phyloP scores from a whole-genome alignment of 2,329 filamentous ascomycete species.

The Dothistroma septosporum region DNA sequence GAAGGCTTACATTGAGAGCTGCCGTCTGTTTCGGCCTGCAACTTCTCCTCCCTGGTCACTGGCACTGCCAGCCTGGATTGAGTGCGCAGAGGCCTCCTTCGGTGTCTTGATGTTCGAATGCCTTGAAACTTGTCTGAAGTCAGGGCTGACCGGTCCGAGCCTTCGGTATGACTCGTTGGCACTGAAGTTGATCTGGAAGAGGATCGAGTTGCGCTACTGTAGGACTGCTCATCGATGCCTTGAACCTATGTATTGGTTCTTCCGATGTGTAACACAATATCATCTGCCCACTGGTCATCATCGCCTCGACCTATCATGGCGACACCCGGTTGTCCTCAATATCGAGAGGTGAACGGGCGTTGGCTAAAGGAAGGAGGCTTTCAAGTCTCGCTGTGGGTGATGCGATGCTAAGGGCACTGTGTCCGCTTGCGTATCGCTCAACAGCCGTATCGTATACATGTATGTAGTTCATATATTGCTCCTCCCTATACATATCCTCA shows the following conservation, averaged over 20 bases:
- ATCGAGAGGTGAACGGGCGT: too few species aligned
- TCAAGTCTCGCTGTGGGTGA: neutral
- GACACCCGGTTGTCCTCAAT: neutral
- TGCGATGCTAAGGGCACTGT: neutral
- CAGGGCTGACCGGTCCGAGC: neutral
- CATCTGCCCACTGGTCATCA: neutral
- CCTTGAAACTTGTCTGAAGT: neutral
- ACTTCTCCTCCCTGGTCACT: neutral
- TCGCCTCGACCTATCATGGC: neutral
- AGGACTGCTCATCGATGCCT: neutral
- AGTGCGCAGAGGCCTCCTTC: neutral
- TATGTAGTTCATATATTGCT: neutral
- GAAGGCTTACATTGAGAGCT: neutral
- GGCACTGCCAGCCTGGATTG: neutral
- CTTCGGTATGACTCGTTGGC: neutral
- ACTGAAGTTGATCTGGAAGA: neutral
- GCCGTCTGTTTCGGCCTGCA: neutral
- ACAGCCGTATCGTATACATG: neutral
- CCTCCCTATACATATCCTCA: too few species aligned
- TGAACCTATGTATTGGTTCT: neutral
- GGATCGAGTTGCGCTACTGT: too few species aligned
- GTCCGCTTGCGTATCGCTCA: neutral
- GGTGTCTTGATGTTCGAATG: neutral
- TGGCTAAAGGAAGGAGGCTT: too few species aligned
- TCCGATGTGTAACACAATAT: neutral